These are phyloP conservation scores for Sarocladium kiliense DNA, from an alignment of 2,329 filamentous ascomycete genomes.

Conservation along the genomic window DNA sequence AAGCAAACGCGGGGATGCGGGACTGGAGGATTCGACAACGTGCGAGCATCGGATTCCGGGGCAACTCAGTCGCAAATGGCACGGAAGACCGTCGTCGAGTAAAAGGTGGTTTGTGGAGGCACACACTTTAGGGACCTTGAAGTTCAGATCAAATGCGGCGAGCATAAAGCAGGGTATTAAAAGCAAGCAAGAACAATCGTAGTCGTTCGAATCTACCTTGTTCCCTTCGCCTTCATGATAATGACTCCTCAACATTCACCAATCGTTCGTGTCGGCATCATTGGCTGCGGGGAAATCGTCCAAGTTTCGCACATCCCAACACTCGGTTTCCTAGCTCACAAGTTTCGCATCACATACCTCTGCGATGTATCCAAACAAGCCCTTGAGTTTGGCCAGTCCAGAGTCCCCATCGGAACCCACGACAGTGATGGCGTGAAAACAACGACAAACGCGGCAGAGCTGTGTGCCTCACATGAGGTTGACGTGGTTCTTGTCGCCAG, in stretches of 20 bases:
- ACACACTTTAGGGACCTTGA: too few species aligned
- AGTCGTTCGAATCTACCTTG: too few species aligned
- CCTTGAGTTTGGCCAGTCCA: conserved; percentile 20
- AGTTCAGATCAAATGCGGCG: too few species aligned
- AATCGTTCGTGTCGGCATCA: conserved; percentile 9
- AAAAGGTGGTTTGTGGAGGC: too few species aligned
- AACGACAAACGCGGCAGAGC: conserved; percentile 32
- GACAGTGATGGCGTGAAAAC: conserved; percentile 17
- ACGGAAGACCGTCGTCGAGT: too few species aligned
- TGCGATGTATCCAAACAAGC: conserved; percentile 42
- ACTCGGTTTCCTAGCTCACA: conserved; percentile 35
- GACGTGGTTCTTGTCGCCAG: conserved; percentile 51
- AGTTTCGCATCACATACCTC: conserved; percentile 41
- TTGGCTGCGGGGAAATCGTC: conserved; percentile 10
- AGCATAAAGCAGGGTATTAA: too few species aligned
- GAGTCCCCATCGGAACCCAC: conserved; percentile 12
- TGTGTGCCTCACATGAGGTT: conserved; percentile 36
- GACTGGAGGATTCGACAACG: too few species aligned
- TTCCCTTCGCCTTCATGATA: too few species aligned
- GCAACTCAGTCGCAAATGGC: too few species aligned
- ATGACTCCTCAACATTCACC: neutral
- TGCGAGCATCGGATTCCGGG: too few species aligned
- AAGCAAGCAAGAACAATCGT: too few species aligned
- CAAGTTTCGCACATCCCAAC: conserved; percentile 38
- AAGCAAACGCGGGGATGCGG: too few species aligned